Base-by-base conservation (phyloP, 176 grass and related monocot genomes). In the Oryza meyeriana region DNA sequence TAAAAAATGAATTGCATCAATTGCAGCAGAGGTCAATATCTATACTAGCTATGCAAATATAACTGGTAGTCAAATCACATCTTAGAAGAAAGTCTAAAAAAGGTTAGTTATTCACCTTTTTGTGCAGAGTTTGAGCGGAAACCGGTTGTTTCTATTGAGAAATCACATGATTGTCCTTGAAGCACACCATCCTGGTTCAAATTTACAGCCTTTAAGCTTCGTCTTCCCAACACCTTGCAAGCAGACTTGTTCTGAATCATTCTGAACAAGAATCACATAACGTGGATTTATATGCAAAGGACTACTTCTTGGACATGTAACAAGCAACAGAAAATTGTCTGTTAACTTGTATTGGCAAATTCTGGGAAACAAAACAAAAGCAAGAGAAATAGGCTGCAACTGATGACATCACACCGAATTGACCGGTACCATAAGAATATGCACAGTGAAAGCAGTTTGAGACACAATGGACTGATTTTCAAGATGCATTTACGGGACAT, bases 231-330 rank as follows among this genome's bases (percentile, higher is more conserved):
- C 8, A 64, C 72, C 31, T 42, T 80, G 61, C 32, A 3, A 40
- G 33, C 48, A 31, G 41, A 32, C 41, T 58, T 45, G 47, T 26
- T 30, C 28, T 32, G 47, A 45, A 44, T 14, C 52, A 33, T 45
- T 70, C 47, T 34, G 38, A 76, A 48, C 30, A 27, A 50, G 39
- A 76, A 62, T 24, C 85, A 70, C 35, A 76, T 63, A 52, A 20
- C n/a, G 45, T 76, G n/a, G 62, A 34, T 69, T 22, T 86, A 14
- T 45, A 73, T 20, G 78, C 47, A 14, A 67, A 41, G 18, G 47
- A 74, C 67, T 24, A 25, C 16, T 36, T 75, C 40, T 10, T 9
- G 24, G 61, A 55, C 26, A 74, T 41, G 28, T 67, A 67, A 61
- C 61, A 27, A 9, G 33, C 25, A 78, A 14, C 52, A 16, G 25